Percentiles rank a stretch among this genome's conserved stretches.
phyloP scores from a whole-genome alignment of 108 stramenopile species.

The Pseudonitzschia multistriata region DNA sequence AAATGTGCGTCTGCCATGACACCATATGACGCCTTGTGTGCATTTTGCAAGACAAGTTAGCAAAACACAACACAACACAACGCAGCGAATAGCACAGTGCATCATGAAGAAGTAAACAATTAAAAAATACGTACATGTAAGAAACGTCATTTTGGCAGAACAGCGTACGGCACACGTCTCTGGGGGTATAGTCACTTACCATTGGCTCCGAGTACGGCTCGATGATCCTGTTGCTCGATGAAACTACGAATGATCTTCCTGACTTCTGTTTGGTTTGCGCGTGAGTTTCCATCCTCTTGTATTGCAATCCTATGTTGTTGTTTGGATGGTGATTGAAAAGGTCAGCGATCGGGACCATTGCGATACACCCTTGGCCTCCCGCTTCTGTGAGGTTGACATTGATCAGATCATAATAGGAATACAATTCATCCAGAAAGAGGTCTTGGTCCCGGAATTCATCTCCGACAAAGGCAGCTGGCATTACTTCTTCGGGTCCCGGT shows the following conservation, averaged over 20 bases:
- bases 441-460: constrained; percentile 24
- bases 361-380: constrained; percentile 32
- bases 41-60: constrained; percentile 14
- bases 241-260: constrained; percentile 47
- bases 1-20: constrained; percentile 68
- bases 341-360: constrained; percentile 78
- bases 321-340: constrained; percentile 80
- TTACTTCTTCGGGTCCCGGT: constrained; percentile 33
- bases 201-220: constrained; percentile 46
- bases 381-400: constrained; percentile 49
- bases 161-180: too few relatives aligned
- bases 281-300: constrained; percentile 26
- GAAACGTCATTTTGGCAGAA: too few relatives aligned
- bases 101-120: too few relatives aligned
- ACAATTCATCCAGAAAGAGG: constrained; percentile 45
- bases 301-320: constrained; percentile 61
- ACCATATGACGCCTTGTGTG: constrained; percentile 47
- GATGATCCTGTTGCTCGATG: constrained; percentile 29
- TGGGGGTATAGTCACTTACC: constrained; percentile 28
- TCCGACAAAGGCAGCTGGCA: constrained; percentile 28
- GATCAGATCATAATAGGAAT: constrained; percentile 39
- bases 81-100: too few relatives aligned
- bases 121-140: too few relatives aligned
- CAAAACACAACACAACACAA: too few relatives aligned
- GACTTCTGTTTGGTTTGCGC: constrained; percentile 14